phyloP scores from a whole-genome alignment of 2,329 filamentous ascomycete species.

The Trichocomaceae sp. region DNA sequence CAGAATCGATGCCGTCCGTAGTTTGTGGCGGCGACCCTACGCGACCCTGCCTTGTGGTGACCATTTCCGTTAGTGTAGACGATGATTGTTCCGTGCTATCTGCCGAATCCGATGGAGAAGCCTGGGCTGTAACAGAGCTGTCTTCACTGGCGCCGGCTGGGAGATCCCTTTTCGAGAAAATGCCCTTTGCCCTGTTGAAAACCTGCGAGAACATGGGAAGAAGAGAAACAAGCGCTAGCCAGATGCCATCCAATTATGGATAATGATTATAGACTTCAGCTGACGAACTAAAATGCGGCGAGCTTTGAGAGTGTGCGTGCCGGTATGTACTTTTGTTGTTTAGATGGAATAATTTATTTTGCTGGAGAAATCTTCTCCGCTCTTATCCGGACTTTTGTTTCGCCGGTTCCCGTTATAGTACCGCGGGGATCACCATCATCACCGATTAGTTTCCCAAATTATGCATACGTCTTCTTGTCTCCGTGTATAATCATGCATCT shows the following conservation, averaged over 20 bases:
- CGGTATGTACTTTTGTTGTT: background rate
- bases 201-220: constrained; percentile 38
- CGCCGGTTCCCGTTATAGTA: constrained; percentile 13
- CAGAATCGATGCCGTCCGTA: constrained; percentile 13
- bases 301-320: background rate
- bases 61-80: constrained; percentile 21
- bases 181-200: constrained; percentile 37
- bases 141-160: constrained; percentile 12
- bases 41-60: constrained; percentile 26
- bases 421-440: no score
- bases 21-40: constrained; percentile 15
- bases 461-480: no score
- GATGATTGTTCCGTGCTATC: constrained; percentile 8
- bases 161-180: constrained; percentile 31
- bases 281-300: background rate
- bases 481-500: no score
- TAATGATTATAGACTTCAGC: background rate
- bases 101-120: constrained; percentile 9
- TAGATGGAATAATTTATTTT: background rate
- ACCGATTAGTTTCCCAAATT: no score
- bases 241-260: background rate
- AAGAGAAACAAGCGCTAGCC: constrained; percentile 7
- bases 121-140: constrained; percentile 13
- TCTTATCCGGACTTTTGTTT: constrained; percentile 18
- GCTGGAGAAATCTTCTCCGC: constrained; percentile 7